Evolutionary conservation across 148 eudicot species (phyloP).

Genomic region (Nepenthes mirabilis): DNA sequence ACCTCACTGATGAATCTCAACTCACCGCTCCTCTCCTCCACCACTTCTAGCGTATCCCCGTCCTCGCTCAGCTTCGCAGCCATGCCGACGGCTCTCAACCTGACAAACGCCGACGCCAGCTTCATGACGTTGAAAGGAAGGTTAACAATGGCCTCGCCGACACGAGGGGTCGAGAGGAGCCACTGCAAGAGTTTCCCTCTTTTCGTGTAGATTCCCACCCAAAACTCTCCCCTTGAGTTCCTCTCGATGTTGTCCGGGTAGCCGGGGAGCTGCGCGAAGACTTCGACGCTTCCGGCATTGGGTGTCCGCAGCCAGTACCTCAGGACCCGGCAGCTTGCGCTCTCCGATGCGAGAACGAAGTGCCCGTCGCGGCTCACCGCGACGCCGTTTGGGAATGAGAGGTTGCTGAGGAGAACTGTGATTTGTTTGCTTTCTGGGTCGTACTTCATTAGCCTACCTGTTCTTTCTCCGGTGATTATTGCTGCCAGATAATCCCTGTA

Average conservation of each 20-base stretch:
- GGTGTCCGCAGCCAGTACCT: slow-evolving; percentile 37
- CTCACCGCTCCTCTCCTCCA: slow-evolving; percentile 43
- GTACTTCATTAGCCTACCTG: slow-evolving; percentile 62
- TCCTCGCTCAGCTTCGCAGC: slow-evolving; percentile 44
- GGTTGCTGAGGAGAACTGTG: slow-evolving; percentile 27
- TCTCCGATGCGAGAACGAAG: slow-evolving; percentile 45
- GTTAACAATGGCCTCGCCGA: slow-evolving; percentile 30
- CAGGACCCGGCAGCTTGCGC: slow-evolving; percentile 36
- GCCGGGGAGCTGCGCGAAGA: slow-evolving; percentile 34
- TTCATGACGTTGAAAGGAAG: slow-evolving; percentile 35
- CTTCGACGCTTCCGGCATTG: slow-evolving; percentile 26
- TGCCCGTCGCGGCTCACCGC: slow-evolving; percentile 36
- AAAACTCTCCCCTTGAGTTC: slow-evolving; percentile 49
- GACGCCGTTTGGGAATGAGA: slow-evolving; percentile 77
- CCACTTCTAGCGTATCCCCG: slow-evolving; percentile 33
- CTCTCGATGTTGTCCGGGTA: slow-evolving; percentile 60
- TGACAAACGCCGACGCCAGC: slow-evolving; percentile 12
- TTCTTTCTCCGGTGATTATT: slow-evolving; percentile 40
- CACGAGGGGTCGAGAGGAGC: slow-evolving; percentile 31
- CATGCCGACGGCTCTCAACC: slow-evolving; percentile 39
- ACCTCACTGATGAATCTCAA: slow-evolving; percentile 77
- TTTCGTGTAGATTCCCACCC: slow-evolving; percentile 64
- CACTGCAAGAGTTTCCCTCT: slow-evolving; percentile 23
- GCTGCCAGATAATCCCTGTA: slow-evolving; percentile 45
- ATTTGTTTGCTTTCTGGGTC: slow-evolving; percentile 34